Evolutionary conservation across 139 green algal genomes (phyloP), one percentile per base, ranked within the genome.

Genomic region (Limnomonas spitsbergensis): DNA sequence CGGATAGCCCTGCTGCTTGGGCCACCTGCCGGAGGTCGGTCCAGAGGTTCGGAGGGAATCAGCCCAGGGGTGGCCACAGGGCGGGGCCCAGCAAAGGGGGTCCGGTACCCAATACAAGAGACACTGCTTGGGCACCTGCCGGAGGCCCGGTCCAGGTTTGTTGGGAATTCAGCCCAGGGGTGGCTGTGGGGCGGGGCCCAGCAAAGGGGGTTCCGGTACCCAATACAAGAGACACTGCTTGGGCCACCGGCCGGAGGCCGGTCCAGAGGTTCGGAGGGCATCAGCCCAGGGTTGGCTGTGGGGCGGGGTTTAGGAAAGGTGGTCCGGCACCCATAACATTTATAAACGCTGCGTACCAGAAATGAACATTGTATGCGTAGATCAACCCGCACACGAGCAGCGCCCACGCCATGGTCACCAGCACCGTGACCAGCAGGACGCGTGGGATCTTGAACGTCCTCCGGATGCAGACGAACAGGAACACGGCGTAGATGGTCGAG

Each of bases 401-500:
- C 3, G 67, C 34, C 31, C 31, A 74, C 7, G 32, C 29, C n/a
- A 47, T 3, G 4, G 67, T 74, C 4, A 76, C 3, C 3, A 9
- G 6, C 6, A 74, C 32, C 34, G 29, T 24, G 34, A 40, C 4
- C 4, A 40, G 3, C 7, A 74, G 31, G 67, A 4, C 20, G 9
- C 3, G 4, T n/a, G 70, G 70, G 7, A 76, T 76, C 38, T 66
- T 61, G 38, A 61, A 76, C 27, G 70, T 40, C 29, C 24, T 74
- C 7, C 34, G 9, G 9, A 74, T 47, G 34, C 67, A 74, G 7
- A 74, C 24, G 67, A 53, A 74, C 7, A 74, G 67, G 20, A 3
- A 39, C 7, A 74, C 6, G n/a, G 67, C 67, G 34, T 74, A 74
- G 67, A 74, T 42, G 4, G 67, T 26, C 34, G 36, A 74, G 67